Base-by-base conservation (phyloP, 352 stramenopile genomes). In the Phytophthora cryptogea region DNA sequence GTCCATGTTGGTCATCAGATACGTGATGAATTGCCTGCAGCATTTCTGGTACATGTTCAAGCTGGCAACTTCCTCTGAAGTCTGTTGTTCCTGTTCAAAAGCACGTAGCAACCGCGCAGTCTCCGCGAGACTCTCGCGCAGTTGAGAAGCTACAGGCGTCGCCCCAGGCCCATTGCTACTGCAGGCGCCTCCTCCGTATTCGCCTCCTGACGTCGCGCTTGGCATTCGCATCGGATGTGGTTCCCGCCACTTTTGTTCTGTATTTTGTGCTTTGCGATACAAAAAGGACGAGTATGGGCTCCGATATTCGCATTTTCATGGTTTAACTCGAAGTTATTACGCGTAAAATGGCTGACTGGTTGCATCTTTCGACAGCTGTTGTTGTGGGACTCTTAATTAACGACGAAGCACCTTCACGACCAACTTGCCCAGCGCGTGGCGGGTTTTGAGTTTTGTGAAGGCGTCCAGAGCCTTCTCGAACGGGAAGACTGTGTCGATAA, bases 341-440 rank as follows among this genome's bases (percentile, higher is more conserved):
- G 20, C 1, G 20, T 23, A 23, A 23, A 23, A 23, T 23, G 20
- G 20, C 2, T 23, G 20, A 23, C 20, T 1, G 20, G 20, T 23
- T 23, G 20, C 20, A 23, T 23, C 20, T 23, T 23, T 23, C 20
- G 20, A 23, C 20, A 23, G 20, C 20, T 23, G 20, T 2, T 23
- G 20, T 2, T 23, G 20, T 23, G 20, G 2, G 20, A 2, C 20
- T 23, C 20, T 23, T 23, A 23, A 2, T 23, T 23, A 23, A 2
- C 20, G 20, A 23, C 31, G 31, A 11, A 36, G 10, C 10, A 36
- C 8, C 31, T 36, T 36, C 31, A 66, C 10, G 7, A 88, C 62
- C 23, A 90, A 73, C 55, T 92, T 92, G 54, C 83, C 80, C 33
- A 72, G 68, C 0, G 78, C 72, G n/a, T 77, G 78, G 28, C 70